Evolutionary conservation across 352 stramenopile genomes (phyloP).

Genomic region (Discostella stelligera): DNA sequence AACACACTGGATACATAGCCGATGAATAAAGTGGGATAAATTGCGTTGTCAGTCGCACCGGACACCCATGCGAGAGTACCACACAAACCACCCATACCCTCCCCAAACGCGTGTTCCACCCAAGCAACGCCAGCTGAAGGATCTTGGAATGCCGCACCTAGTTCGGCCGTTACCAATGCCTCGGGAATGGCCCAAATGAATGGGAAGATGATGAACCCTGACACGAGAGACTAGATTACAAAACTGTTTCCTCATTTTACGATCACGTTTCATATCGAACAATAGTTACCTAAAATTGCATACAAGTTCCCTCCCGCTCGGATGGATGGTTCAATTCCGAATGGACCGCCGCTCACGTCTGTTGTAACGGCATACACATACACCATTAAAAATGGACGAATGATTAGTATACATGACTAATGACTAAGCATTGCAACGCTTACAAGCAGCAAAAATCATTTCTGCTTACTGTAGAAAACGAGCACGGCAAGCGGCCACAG

Average conservation of each 20-base stretch:
- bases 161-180: slow-evolving; percentile 89
- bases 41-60: slow-evolving; percentile 86
- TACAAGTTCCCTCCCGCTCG: slow-evolving; percentile 87
- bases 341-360: slow-evolving; percentile 83
- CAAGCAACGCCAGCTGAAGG: slow-evolving; percentile 77
- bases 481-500: slow-evolving; percentile 24
- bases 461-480: slow-evolving; percentile 7
- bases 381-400: neutral
- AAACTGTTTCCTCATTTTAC: neutral
- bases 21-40: slow-evolving; percentile 86
- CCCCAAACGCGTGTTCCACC: slow-evolving; percentile 86
- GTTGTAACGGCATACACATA: neutral
- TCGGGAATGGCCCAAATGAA: slow-evolving; percentile 89
- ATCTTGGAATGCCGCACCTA: slow-evolving; percentile 88
- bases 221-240: neutral
- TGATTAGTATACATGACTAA: neutral
- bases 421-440: neutral
- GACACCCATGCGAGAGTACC: slow-evolving; percentile 83
- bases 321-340: slow-evolving; percentile 91
- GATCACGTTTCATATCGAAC: neutral
- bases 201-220: slow-evolving; percentile 85
- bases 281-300: slow-evolving; percentile 78
- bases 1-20: slow-evolving; percentile 62
- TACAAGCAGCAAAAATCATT: neutral
- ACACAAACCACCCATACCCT: slow-evolving; percentile 55